Evolutionary conservation across 306 rosid species (phyloP), one percentile per base, ranked within the genome.

Genomic region (Pachyrhizus erosus): DNA sequence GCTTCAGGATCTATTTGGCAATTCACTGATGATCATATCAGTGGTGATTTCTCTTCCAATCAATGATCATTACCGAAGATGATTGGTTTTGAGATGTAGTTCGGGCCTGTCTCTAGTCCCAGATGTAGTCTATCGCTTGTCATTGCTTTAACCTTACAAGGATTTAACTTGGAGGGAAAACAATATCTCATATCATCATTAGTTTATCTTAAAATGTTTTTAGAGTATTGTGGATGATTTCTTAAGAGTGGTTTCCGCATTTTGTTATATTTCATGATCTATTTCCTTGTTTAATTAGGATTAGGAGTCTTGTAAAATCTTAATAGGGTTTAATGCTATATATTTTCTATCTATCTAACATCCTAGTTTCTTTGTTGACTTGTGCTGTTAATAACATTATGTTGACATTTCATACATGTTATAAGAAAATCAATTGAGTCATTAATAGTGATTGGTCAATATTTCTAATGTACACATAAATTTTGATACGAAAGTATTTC

Each of bases 401-500:
- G n/a, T 48, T 39, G 45, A 71, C 39, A 39, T 26, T 23, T 73
- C 18, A 73, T 74, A 72, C 40, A 49, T 33, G 23, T 62, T 40
- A 66, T 54, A 72, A 61, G 49, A 61, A 62, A 40, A 76, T 61
- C 65, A 39, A 42, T 46, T 73, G 14, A 61, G 64, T 52, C 61
- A 80, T 75, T 68, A 60, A 73, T 70, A 62, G 43, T 70, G 77
- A 55, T 60, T 33, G 45, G 3, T 73, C 24, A 61, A 70, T 54
- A 26, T 20, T 78, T 75, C 61, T 70, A 20, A 68, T 15, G 23
- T 51, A 68, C 55, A 40, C 46, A 17, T 65, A 9, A 40, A 52
- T 80, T 80, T 69, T 87, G 73, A 89, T 78, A 33, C 73, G 73
- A 29, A 62, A 81, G 60, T 74, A 79, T 85, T 42, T 69, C 62